Evolutionary conservation across 371 early-diverging fungal genomes (phyloP).

Genomic region (Gilbertella persicaria): DNA sequence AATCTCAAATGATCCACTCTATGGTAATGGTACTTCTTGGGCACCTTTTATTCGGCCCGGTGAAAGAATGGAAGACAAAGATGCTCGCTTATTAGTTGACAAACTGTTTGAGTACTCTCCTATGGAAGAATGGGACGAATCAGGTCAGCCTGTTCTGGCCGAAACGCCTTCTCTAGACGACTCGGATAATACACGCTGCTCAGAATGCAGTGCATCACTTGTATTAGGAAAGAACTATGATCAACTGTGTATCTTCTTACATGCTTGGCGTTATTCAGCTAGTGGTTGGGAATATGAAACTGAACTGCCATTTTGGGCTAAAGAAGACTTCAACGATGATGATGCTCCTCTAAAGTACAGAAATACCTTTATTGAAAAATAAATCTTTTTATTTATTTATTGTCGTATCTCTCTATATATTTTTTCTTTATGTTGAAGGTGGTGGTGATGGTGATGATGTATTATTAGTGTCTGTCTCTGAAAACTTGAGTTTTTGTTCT

Average conservation of each 20-base stretch:
- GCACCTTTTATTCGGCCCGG: constrained; percentile 45
- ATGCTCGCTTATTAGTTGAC: constrained; percentile 22
- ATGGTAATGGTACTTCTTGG: constrained; percentile 75
- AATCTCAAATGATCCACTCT: constrained; percentile 96
- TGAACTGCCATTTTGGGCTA: constrained; percentile 80
- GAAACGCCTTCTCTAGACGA: background rate
- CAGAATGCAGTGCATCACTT: constrained; percentile 55
- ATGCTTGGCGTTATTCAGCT: constrained; percentile 77
- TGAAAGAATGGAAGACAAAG: constrained; percentile 23
- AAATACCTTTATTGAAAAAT: constrained; percentile 4
- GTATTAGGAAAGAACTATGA: constrained; percentile 72
- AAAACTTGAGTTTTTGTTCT: constrained; percentile 1
- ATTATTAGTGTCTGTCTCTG: background rate
- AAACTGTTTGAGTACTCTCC: constrained; percentile 30
- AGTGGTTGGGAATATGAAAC: constrained; percentile 78
- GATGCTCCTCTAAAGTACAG: constrained; percentile 16
- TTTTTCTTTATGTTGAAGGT: background rate
- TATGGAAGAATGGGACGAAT: constrained; percentile 27
- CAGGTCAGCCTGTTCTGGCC: background rate
- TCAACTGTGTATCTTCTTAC: constrained; percentile 83
- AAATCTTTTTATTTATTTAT: background rate
- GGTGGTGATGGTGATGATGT: background rate
- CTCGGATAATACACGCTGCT: constrained; percentile 28
- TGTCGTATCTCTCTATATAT: too few relatives aligned
- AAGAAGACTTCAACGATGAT: constrained; percentile 31